Conservation (phyloP, 228 moss, liverwort and hornwort species). For the Sphagnum fallax region DNA sequence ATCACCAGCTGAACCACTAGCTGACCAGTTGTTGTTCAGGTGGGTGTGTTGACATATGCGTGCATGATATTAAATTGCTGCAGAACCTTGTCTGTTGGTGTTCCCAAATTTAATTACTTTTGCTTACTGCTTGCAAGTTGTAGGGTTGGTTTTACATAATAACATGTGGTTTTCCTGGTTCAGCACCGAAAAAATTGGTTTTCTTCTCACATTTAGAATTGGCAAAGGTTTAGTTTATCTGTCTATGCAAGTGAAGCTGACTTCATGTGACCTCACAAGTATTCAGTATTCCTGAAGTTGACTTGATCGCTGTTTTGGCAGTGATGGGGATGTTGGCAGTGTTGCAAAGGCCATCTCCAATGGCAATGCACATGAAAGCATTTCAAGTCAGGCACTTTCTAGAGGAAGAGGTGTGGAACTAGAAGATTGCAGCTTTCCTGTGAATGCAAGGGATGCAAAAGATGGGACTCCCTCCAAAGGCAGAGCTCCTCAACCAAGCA, state of each 20-base stretch:
- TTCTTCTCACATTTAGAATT: too few relatives aligned
- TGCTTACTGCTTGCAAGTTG: too few relatives aligned
- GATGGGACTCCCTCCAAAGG: neutral
- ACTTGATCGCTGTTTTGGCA: slow-evolving; percentile 14
- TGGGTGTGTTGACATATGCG: slow-evolving; percentile 7
- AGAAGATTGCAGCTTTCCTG: slow-evolving; percentile 1
- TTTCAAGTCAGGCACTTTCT: slow-evolving; percentile 22
- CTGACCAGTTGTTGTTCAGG: slow-evolving; percentile 60
- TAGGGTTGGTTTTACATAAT: too few relatives aligned
- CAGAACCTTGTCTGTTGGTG: too few relatives aligned
- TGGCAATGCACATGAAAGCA: slow-evolving; percentile 31
- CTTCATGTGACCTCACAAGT: too few relatives aligned
- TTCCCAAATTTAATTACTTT: too few relatives aligned
- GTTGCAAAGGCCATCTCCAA: slow-evolving; percentile 20
- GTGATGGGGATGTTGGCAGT: slow-evolving; percentile 49
- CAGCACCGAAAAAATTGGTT: too few relatives aligned
- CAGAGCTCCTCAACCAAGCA: neutral
- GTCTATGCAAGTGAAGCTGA: too few relatives aligned
- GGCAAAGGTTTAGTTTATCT: too few relatives aligned
- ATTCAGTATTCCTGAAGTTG: too few relatives aligned
- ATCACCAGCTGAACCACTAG: slow-evolving; percentile 49
- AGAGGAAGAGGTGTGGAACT: slow-evolving; percentile 23
- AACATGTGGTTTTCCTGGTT: too few relatives aligned
- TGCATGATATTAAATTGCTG: too few relatives aligned
- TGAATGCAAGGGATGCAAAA: neutral